Conservation (phyloP, 805 yeast species). For the Peterozyma toletana region DNA sequence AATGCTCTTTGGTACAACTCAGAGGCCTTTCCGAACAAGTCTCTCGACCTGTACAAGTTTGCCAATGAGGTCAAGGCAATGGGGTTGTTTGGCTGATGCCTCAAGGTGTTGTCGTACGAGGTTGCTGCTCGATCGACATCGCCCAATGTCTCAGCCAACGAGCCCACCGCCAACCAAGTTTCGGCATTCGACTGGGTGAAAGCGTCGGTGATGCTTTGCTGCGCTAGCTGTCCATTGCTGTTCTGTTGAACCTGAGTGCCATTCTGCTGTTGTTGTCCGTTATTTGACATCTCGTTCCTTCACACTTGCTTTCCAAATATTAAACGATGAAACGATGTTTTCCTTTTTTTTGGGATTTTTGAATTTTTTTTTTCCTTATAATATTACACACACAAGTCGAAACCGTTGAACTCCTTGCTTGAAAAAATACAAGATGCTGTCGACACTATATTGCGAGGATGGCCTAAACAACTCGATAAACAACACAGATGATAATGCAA, state of each 20-base stretch:
- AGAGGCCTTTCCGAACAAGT: slow-evolving; percentile 89
- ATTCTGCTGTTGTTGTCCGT: neutral
- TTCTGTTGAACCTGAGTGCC: slow-evolving; percentile 2
- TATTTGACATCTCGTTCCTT: no score
- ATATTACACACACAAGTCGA: no score
- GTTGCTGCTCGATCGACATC: slow-evolving; percentile 84
- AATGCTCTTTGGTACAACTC: slow-evolving; percentile 88
- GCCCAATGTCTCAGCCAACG: slow-evolving; percentile 82
- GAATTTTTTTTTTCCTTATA: no score
- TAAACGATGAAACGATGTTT: no score
- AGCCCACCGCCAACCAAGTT: slow-evolving; percentile 86
- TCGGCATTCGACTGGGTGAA: slow-evolving; percentile 54
- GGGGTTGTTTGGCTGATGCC: slow-evolving; percentile 80
- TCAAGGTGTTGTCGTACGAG: slow-evolving; percentile 81
- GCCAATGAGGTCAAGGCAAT: slow-evolving; percentile 83
- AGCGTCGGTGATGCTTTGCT: slow-evolving; percentile 16
- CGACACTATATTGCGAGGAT: no score
- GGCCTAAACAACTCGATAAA: no score
- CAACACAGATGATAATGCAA: no score
- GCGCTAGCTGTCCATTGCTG: slow-evolving; percentile 12
- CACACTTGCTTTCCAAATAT: no score
- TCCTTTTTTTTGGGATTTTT: no score
- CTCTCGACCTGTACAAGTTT: slow-evolving; percentile 79
- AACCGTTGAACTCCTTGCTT: no score
- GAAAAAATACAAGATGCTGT: no score